Base-by-base conservation (phyloP, 768 basidiomycete genomes). In the Rhodosporidiobolus sp. region DNA sequence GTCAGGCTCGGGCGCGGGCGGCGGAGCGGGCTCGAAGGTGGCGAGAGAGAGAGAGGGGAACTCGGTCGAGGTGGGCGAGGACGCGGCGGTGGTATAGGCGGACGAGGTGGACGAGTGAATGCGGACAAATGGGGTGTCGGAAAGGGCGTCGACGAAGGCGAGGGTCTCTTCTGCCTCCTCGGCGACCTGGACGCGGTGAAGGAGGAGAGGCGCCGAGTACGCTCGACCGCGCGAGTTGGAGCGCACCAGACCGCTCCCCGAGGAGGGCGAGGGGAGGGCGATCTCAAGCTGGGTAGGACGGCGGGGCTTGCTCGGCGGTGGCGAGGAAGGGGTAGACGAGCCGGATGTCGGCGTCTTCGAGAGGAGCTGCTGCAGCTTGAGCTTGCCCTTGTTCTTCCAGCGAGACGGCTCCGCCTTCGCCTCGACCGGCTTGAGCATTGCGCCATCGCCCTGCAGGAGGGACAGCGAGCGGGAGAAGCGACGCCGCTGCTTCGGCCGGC, bases 401-500 rank as follows among this genome's bases (percentile, higher is more conserved):
- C 43, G 56, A 9, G 26, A 10, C n/a, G 12, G 9, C 17, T 4
- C 32, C 11, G 22, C 12, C 54, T n/a, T 46, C 24, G 30, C 22
- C 30, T 10, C 38, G 8, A 0, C n/a, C 52, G 28, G 22, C 53
- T 38, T 12, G 35, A 2, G 43, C 5, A 1, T n/a, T 45, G 43
- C 24, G 11, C 12, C 30, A 43, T 43, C 38, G 38, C 38, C 38
- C 24, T 20, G 30, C 20, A 46, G 64, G 9, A 49, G 63, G 20
- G 71, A 57, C 20, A 72, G 63, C 10, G 71, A 67, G 17, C 67
- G 67, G 8, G 72, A 60, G 59, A 69, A 63, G 32, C 67, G 62
- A 12, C 63, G 55, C 24, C 30, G 28, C 14, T n/a, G 32, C 22
- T 67, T 52, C 22, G 43, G 56, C 10, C 32, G 34, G 52, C 52